Evolutionary conservation across 2,329 filamentous ascomycete genomes (phyloP).

Genomic region (Helotiales sp.): DNA sequence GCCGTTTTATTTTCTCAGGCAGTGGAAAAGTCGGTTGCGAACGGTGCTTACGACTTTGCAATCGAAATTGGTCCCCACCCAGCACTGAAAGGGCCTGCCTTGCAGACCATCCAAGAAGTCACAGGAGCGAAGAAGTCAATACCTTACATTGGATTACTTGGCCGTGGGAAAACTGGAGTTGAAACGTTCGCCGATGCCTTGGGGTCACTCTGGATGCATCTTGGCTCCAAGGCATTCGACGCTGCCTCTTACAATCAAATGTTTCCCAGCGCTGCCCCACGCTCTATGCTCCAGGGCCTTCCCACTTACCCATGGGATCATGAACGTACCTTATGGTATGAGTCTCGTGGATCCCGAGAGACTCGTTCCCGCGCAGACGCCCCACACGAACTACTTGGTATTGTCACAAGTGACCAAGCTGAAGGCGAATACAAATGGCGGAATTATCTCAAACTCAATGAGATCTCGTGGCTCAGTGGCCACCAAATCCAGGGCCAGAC

Average conservation of each 20-base stretch:
- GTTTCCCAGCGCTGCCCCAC: background rate
- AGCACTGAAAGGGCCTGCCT: slow-evolving; percentile 41
- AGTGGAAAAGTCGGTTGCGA: slow-evolving; percentile 33
- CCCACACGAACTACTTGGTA: slow-evolving; percentile 26
- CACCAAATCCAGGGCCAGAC: slow-evolving; percentile 46
- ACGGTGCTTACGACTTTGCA: slow-evolving; percentile 17
- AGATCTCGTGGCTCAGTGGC: slow-evolving; percentile 51
- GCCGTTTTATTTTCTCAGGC: slow-evolving; percentile 51
- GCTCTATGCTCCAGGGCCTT: slow-evolving; percentile 3
- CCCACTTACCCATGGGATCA: slow-evolving; percentile 33
- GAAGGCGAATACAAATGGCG: slow-evolving; percentile 22
- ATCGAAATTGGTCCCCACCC: slow-evolving; percentile 46
- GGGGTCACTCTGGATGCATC: slow-evolving; percentile 32
- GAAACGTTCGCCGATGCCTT: slow-evolving; percentile 30
- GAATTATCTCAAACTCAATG: slow-evolving; percentile 28
- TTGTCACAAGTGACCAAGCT: background rate
- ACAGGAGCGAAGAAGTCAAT: background rate
- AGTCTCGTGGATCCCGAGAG: slow-evolving; percentile 17
- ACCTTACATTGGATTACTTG: slow-evolving; percentile 22
- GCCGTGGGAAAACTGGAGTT: slow-evolving; percentile 22
- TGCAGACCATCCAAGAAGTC: slow-evolving; percentile 24
- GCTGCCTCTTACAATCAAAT: background rate
- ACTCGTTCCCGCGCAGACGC: slow-evolving; percentile 1
- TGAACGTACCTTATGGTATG: slow-evolving; percentile 22
- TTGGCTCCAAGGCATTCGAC: slow-evolving; percentile 32